Conservation (phyloP, 352 stramenopile genomes). For the Phytophthora megakarya region DNA sequence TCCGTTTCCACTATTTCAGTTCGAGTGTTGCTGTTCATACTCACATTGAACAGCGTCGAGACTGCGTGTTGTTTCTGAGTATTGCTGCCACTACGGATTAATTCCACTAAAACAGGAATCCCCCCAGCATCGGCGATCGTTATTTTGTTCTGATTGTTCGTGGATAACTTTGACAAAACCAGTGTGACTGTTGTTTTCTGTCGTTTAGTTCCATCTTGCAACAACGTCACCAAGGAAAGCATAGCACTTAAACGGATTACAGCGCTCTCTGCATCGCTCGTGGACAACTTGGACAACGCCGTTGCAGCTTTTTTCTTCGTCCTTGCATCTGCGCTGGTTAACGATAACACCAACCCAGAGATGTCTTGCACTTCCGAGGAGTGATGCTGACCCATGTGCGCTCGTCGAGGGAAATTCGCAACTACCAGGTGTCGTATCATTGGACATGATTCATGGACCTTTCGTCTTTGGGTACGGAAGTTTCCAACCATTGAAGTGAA, state of each 20-base stretch:
- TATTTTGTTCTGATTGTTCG: neutral
- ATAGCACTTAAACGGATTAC: neutral
- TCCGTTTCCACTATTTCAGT: neutral
- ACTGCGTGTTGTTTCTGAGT: slow-evolving; percentile 15
- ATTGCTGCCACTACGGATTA: slow-evolving; percentile 2
- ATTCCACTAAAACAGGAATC: slow-evolving; percentile 9
- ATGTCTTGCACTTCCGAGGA: neutral
- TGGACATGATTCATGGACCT: neutral
- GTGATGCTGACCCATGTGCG: slow-evolving; percentile 11
- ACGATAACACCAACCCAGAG: neutral
- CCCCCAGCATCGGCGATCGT: slow-evolving; percentile 3
- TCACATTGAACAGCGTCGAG: slow-evolving; percentile 14
- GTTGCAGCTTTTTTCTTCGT: slow-evolving; percentile 5
- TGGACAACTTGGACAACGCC: neutral
- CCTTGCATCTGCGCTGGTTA: neutral
- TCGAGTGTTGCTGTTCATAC: slow-evolving; percentile 2
- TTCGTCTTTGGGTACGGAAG: neutral
- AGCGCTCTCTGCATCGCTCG: neutral
- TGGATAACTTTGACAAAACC: slow-evolving; percentile 16
- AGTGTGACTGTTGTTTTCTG: slow-evolving; percentile 17
- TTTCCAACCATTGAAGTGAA: neutral
- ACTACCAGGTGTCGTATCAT: no score
- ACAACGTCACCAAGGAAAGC: slow-evolving; percentile 6
- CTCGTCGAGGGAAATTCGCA: neutral
- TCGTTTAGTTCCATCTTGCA: neutral